These are phyloP conservation scores for Pythium vanterpoolii DNA, from an alignment of 352 stramenopile genomes.

Conservation along the genomic window DNA sequence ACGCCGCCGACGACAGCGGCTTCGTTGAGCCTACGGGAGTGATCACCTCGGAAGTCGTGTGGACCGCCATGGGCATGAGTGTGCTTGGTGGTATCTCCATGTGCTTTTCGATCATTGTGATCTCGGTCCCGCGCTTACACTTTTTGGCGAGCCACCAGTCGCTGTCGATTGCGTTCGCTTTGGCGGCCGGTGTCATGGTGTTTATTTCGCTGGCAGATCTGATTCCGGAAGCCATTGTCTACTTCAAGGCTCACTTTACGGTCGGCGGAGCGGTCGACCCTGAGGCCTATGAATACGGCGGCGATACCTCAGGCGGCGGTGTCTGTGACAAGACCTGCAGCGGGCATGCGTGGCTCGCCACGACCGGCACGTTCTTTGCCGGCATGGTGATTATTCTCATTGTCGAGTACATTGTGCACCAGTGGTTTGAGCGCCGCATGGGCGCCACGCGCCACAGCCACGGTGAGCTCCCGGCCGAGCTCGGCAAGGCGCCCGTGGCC, in stretches of 20 bases:
- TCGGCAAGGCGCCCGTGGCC: slow-evolving; percentile 23
- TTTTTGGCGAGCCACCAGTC: slow-evolving; percentile 54
- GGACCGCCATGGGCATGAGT: slow-evolving; percentile 74
- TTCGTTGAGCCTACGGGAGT: slow-evolving; percentile 28
- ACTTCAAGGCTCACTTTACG: slow-evolving; percentile 43
- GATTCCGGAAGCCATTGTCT: slow-evolving; percentile 50
- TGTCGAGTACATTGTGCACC: slow-evolving; percentile 64
- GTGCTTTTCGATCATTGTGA: slow-evolving; percentile 59
- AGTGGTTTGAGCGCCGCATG: slow-evolving; percentile 29
- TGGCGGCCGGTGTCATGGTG: slow-evolving; percentile 71
- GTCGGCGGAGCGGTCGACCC: slow-evolving; percentile 47
- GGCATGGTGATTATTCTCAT: slow-evolving; percentile 57
- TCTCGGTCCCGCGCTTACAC: slow-evolving; percentile 61
- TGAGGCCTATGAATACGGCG: slow-evolving; percentile 55
- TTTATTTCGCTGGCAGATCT: slow-evolving; percentile 73
- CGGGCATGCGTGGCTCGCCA: slow-evolving; percentile 66
- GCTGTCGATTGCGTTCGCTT: slow-evolving; percentile 52
- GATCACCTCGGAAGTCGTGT: slow-evolving; percentile 48
- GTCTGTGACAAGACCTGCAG: slow-evolving; percentile 46
- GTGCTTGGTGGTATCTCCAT: slow-evolving; percentile 62
- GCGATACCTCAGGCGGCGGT: slow-evolving; percentile 40
- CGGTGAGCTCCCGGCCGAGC: slow-evolving; percentile 19
- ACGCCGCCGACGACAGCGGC: slow-evolving; percentile 42
- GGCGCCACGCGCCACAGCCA: slow-evolving; percentile 29
- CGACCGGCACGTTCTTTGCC: slow-evolving; percentile 38